Evolutionary conservation across 2,329 filamentous ascomycete genomes (phyloP), one percentile per base, ranked within the genome.

Genomic region (Pseudogymnoascus pannorum): DNA sequence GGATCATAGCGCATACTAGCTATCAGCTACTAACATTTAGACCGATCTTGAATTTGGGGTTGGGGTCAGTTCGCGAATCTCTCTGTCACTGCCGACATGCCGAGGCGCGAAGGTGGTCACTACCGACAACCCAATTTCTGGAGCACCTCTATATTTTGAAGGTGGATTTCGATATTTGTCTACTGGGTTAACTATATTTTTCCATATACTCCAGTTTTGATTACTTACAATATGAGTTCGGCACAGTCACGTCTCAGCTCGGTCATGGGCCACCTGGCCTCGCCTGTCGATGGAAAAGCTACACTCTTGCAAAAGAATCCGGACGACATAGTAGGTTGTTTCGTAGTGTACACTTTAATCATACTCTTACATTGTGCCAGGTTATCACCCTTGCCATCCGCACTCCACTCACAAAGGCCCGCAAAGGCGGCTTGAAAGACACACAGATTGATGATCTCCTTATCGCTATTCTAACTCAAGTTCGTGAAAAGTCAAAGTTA

Each of bases 391-490:
- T 89, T 68, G 90, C 89, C 65, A 89, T 96, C 72, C 89, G 93
- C 70, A 96, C 91, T 16, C 85, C 93, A 70, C 86, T 97, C 75
- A 96, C 91, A 67, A 94, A 91, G 77, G 92, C 91, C 67, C 91
- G 91, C 71, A 92, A 92, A 77, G 93, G 93, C 67, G 88, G 86
- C 60, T 92, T 97, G 82, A 97, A 97, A 80, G 93, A 97, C 77
- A 97, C 93, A 5, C 81, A 84, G 60, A 88, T 89, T 14, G 84
- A 91, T 42, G 92, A 97, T 75, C 81, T 97, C 65, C 85, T 97
- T 70, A 86, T 86, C 59, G 89, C 90, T 69, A 86, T 91, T 44
- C 86, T 97, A 75, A 88, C 86, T 42, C 58, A 60, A 60, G 81
- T 88, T 58, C 75, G 84, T 59, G 78, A 86, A 64, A 54, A 54